Conservation (phyloP, 2,329 filamentous ascomycete species). For the Cordyceps pruinosa region DNA sequence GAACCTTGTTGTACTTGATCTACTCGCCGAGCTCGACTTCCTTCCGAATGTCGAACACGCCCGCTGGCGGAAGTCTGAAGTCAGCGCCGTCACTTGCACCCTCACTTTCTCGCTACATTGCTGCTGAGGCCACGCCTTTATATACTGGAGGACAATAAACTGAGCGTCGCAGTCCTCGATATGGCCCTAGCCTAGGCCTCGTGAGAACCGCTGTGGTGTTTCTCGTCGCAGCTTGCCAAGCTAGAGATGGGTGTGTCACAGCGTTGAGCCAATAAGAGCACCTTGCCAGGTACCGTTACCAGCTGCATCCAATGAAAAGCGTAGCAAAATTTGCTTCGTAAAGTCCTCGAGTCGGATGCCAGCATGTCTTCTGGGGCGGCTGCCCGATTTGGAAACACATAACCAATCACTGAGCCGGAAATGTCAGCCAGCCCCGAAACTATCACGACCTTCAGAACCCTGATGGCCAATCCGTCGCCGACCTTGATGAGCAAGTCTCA, state of each 20-base stretch:
- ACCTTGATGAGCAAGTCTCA: constrained; percentile 10
- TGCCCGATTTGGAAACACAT: not conserved
- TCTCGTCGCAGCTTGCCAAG: not conserved
- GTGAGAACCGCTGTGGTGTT: constrained; percentile 8
- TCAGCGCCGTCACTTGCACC: too few species aligned
- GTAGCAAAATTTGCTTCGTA: not conserved
- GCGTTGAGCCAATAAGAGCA: not conserved
- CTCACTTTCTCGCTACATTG: not conserved
- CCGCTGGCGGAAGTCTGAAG: too few species aligned
- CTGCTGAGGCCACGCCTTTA: not conserved
- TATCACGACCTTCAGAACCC: constrained; percentile 10
- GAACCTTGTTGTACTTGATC: not conserved
- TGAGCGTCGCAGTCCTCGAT: not conserved
- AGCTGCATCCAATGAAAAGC: not conserved
- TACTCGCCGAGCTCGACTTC: too few species aligned
- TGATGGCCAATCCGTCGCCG: constrained; percentile 5
- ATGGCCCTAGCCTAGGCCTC: not conserved
- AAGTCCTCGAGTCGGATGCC: not conserved
- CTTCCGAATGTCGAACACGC: too few species aligned
- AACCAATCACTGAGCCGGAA: constrained; percentile 3
- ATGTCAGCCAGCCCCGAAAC: constrained; percentile 9
- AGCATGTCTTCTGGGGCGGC: constrained; percentile 1
- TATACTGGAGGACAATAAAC: not conserved
- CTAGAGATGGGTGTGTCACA: not conserved
- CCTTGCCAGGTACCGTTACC: not conserved